phyloP scores from a whole-genome alignment of 371 early-diverging fungal genomes.

The Mortierella sp. region DNA sequence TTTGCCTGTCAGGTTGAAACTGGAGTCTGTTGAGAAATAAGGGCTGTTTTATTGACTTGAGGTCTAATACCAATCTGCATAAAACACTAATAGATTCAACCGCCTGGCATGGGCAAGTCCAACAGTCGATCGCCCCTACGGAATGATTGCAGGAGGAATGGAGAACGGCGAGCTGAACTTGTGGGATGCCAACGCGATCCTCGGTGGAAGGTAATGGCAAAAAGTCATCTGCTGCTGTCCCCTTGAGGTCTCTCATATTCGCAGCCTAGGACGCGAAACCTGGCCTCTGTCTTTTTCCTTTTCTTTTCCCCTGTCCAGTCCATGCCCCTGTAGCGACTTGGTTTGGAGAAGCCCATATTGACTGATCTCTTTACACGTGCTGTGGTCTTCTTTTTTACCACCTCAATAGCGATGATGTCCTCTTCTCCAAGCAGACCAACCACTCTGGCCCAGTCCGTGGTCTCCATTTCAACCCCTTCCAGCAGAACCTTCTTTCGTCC shows the following conservation, averaged over 20 bases:
- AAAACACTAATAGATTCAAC: conserved; percentile 73
- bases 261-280: conserved; percentile 12
- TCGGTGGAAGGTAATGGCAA: conserved; percentile 69
- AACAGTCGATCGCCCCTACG: conserved; percentile 71
- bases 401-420: conserved; percentile 61
- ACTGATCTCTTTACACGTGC: conserved; percentile 2
- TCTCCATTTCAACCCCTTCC: conserved; percentile 92
- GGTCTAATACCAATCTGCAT: too few relatives aligned
- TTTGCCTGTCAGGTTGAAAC: not conserved
- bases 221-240: not conserved
- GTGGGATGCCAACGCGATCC: conserved; percentile 88
- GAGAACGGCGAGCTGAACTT: conserved; percentile 93
- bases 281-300: not conserved
- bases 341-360: not conserved
- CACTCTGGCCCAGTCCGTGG: conserved; percentile 94
- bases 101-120: conserved; percentile 88
- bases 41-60: too few relatives aligned
- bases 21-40: not conserved
- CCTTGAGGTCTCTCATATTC: not conserved
- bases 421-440: conserved; percentile 76
- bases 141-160: conserved; percentile 95
- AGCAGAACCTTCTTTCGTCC: conserved; percentile 89
- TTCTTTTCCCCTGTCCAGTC: not conserved
- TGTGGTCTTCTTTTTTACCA: not conserved
- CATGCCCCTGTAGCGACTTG: conserved; percentile 10